A percentile compares a stretch with the other conserved stretches of the same genome.
Evolutionary conservation across 2,329 filamentous ascomycete genomes (phyloP).

Genomic region (Paecilomyces niveus): DNA sequence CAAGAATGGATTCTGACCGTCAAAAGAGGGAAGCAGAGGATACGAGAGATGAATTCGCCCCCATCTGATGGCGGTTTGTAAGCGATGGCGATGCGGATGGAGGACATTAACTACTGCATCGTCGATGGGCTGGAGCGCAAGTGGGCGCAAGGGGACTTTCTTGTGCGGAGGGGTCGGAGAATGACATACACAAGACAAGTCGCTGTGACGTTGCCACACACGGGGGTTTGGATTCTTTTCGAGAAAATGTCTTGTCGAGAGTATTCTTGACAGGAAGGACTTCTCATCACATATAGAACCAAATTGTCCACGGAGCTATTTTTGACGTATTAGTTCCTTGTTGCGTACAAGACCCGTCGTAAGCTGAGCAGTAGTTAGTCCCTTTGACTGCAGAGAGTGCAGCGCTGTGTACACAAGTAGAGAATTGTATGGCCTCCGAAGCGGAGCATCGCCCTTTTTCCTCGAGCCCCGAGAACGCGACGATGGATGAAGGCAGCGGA

Average conservation of each 20-base stretch:
- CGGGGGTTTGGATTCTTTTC: neutral
- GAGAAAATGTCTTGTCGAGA: neutral
- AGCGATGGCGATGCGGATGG: neutral
- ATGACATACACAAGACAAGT: neutral
- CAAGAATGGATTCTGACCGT: neutral
- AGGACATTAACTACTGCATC: neutral
- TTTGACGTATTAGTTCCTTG: too few relatives aligned
- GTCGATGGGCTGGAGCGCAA: neutral
- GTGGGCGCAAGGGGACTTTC: neutral
- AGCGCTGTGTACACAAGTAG: too few relatives aligned
- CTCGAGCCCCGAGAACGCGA: neutral
- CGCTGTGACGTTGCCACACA: neutral
- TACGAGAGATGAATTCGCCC: neutral
- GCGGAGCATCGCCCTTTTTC: neutral
- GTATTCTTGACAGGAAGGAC: neutral
- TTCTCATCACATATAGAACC: too few relatives aligned
- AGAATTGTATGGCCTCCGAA: neutral
- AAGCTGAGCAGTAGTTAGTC: too few relatives aligned
- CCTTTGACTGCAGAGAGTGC: too few relatives aligned
- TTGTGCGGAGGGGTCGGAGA: neutral
- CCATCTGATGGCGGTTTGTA: neutral
- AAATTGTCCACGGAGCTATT: too few relatives aligned
- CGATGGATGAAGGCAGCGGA: neutral
- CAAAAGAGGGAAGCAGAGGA: neutral
- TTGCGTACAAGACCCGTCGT: too few relatives aligned